Evolutionary conservation across 352 stramenopile species (phyloP).

Genomic region (Globisporangium parvum): DNA sequence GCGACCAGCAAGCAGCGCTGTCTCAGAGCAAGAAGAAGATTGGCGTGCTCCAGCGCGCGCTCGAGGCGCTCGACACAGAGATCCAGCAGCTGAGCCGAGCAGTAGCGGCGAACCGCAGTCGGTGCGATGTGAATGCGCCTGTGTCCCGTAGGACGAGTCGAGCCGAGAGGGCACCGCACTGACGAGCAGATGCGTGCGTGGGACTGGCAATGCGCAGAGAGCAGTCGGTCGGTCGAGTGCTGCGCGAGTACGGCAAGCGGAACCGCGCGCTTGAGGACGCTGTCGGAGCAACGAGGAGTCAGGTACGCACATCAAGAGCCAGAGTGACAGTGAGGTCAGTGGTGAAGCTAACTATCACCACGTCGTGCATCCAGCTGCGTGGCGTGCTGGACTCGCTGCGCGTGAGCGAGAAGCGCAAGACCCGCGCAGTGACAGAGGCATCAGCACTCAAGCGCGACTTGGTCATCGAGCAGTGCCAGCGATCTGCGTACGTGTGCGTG

Average conservation of each 20-base stretch:
- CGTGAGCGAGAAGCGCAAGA: slow-evolving; percentile 36
- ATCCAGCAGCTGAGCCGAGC: slow-evolving; percentile 29
- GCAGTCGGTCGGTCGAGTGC: slow-evolving; percentile 25
- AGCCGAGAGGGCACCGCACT: too few relatives aligned
- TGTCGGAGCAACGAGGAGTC: slow-evolving; percentile 27
- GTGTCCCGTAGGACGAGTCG: background rate
- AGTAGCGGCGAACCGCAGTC: slow-evolving; percentile 20
- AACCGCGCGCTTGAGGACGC: slow-evolving; percentile 41
- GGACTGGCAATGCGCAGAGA: slow-evolving; percentile 22
- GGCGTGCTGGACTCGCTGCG: slow-evolving; percentile 26
- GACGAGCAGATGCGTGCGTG: too few relatives aligned
- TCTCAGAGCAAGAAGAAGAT: slow-evolving; percentile 26
- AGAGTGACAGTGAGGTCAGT: background rate
- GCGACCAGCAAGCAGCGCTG: slow-evolving; percentile 23
- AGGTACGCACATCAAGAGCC: slow-evolving; percentile 16
- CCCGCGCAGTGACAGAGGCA: slow-evolving; percentile 22
- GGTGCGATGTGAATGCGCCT: slow-evolving; percentile 18
- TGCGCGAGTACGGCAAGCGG: slow-evolving; percentile 50
- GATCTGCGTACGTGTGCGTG: slow-evolving; percentile 34
- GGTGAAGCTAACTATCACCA: background rate
- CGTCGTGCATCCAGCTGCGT: slow-evolving; percentile 18
- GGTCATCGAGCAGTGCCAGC: slow-evolving; percentile 50
- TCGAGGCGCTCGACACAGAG: slow-evolving; percentile 25
- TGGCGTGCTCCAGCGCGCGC: slow-evolving; percentile 20
- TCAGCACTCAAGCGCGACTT: slow-evolving; percentile 41